Conservation (phyloP, 2,329 filamentous ascomycete genomes). For the Aspergillus uvarum region DNA sequence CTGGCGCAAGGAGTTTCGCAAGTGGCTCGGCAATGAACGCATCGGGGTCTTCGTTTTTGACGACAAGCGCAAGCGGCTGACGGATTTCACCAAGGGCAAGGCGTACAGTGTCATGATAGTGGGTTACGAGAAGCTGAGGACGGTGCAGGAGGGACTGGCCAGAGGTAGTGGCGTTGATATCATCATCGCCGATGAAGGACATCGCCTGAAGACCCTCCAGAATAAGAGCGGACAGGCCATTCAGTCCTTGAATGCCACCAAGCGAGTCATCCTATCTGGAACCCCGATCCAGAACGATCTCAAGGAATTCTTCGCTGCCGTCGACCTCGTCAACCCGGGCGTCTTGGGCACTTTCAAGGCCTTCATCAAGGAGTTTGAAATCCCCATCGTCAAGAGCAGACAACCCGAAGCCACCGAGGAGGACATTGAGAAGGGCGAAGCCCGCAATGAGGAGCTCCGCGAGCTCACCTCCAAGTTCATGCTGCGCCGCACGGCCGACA, state of each 20-base stretch:
- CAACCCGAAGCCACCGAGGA: slow-evolving; percentile 62
- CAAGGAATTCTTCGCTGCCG: slow-evolving; percentile 66
- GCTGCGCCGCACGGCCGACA: slow-evolving; percentile 64
- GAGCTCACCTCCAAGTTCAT: slow-evolving; percentile 64
- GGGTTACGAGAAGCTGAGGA: slow-evolving; percentile 68
- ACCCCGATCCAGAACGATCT: slow-evolving; percentile 70
- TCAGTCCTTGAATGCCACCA: slow-evolving; percentile 60
- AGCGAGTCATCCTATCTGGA: slow-evolving; percentile 63
- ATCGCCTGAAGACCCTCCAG: slow-evolving; percentile 66
- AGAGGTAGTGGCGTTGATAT: slow-evolving; percentile 66
- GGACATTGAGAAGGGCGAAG: slow-evolving; percentile 64
- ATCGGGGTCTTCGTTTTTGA: slow-evolving; percentile 68
- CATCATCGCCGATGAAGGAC: slow-evolving; percentile 68
- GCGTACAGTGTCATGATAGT: slow-evolving; percentile 71
- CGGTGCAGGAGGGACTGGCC: slow-evolving; percentile 64
- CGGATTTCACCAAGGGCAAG: slow-evolving; percentile 67
- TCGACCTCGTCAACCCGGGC: slow-evolving; percentile 68
- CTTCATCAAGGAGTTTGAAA: slow-evolving; percentile 65
- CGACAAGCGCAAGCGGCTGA: slow-evolving; percentile 59
- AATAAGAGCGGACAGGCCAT: slow-evolving; percentile 68
- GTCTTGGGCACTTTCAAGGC: slow-evolving; percentile 61
- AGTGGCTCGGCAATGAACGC: slow-evolving; percentile 70
- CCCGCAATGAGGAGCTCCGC: slow-evolving; percentile 60
- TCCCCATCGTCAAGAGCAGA: slow-evolving; percentile 62
- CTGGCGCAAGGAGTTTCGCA: slow-evolving; percentile 70